Base-by-base conservation (phyloP, 2,329 filamentous ascomycete species). In the Fusarium metavorans region DNA sequence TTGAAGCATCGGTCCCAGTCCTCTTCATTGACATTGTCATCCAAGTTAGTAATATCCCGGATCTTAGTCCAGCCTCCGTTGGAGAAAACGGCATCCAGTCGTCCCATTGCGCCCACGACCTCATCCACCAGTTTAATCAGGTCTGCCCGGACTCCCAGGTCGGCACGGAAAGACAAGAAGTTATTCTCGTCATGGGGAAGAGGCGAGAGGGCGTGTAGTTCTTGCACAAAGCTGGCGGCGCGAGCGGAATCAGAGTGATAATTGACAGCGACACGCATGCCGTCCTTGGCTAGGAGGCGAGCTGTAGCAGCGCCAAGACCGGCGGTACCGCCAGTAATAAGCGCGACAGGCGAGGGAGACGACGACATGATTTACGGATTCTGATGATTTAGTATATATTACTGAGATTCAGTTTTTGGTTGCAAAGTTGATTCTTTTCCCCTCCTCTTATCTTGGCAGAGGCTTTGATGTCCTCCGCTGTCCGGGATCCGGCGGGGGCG, bases 81-180 rank as follows among this genome's bases (percentile, higher is more conserved):
- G 3, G 92, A 93, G 77, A 96, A 90, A 54, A 97, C 85, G 45
- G 95, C 87, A 82, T 97, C 94, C n/a, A 97, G 81, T 6, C 92
- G 76, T 8, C 74, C 93, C 72, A 94, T 86, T n/a, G 82, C 82
- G 30, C 87, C 83, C 57, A 92, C 85, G 2, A 90, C 88, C 52
- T 92, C 87, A 20, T 87, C 82, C 1, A 95, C 89, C 1, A 92
- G 86, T 1, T 85, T 84, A 58, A 85, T 81, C 71, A 93, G 90
- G 30, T 93, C 92, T 2, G 84, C 81, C 37, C 89, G 87, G 7
- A 86, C 84, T 18, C 89, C 90, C 52, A 93, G 87, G 81, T 96
- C 93, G 78, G 91, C 94, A 79, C 91, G 87, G 73, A 95, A 82
- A 8, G 88, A 83, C 23, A 87, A 77, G 57, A 89, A 86, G 63